Conservation (phyloP, 1,139 yeast genomes). For the Taphrina confusa region DNA sequence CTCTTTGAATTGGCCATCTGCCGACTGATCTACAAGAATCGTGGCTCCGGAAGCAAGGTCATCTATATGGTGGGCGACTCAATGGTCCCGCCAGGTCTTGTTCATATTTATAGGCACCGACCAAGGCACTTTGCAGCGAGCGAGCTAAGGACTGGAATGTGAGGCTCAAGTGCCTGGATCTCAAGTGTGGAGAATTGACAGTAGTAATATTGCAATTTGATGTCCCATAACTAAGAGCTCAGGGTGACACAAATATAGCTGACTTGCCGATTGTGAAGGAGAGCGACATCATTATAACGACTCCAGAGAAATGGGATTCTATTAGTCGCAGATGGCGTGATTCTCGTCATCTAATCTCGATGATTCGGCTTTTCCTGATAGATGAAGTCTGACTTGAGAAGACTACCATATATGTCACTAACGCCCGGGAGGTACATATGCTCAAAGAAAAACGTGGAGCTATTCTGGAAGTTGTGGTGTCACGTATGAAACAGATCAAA, state of each 20-base stretch:
- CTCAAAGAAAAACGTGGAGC: slow-evolving; percentile 56
- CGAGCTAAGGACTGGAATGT: slow-evolving; percentile 49
- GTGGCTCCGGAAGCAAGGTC: slow-evolving; percentile 46
- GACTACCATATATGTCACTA: slow-evolving; percentile 44
- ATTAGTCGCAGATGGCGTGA: slow-evolving; percentile 56
- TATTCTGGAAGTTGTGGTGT: slow-evolving; percentile 55
- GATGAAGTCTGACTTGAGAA: not conserved
- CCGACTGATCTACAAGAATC: slow-evolving; percentile 44
- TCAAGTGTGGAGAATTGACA: slow-evolving; percentile 54
- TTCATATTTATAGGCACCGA: slow-evolving; percentile 50
- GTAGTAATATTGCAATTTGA: not conserved
- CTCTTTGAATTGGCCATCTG: slow-evolving; percentile 57
- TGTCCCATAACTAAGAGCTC: too few species aligned
- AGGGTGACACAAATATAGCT: slow-evolving; percentile 51
- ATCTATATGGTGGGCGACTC: slow-evolving; percentile 48
- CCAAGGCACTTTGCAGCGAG: slow-evolving; percentile 54
- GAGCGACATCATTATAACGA: slow-evolving; percentile 55
- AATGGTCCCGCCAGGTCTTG: not conserved
- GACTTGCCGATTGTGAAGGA: slow-evolving; percentile 52
- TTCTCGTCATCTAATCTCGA: slow-evolving; percentile 48
- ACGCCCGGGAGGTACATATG: slow-evolving; percentile 53
- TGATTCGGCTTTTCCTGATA: slow-evolving; percentile 50
- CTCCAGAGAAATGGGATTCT: slow-evolving; percentile 63
- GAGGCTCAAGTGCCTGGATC: slow-evolving; percentile 47
- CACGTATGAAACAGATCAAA: slow-evolving; percentile 55